Conservation (phyloP, 257 asterid genomes). For the Craterostigma plantagineum region DNA sequence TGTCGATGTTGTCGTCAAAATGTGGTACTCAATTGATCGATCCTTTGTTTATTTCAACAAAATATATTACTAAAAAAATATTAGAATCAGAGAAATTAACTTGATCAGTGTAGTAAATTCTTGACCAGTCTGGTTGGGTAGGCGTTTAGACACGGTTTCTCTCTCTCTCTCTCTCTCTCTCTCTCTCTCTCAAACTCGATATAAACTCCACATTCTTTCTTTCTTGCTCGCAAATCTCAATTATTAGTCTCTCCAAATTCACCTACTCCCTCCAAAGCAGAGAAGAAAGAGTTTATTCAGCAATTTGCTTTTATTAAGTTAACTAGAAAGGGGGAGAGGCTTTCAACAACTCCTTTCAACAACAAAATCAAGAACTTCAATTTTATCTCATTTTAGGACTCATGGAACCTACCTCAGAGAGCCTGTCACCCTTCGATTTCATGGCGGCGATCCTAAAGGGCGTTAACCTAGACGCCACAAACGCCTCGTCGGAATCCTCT, state of each 20-base stretch:
- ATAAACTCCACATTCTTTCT: constrained; percentile 9
- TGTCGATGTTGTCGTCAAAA: no score
- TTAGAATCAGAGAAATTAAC: not conserved
- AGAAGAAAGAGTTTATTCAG: not conserved
- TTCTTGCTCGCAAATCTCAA: constrained; percentile 8
- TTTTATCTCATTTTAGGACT: constrained; percentile 15
- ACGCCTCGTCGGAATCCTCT: constrained; percentile 35
- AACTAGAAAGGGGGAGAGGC: constrained; percentile 11
- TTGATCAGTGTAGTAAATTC: constrained; percentile 43
- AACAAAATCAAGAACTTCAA: no score
- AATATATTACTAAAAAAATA: no score
- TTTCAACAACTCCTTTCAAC: no score
- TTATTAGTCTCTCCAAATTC: constrained; percentile 24
- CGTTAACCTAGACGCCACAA: constrained; percentile 38
- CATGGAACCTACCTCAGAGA: constrained; percentile 45
- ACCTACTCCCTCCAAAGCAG: constrained; percentile 11
- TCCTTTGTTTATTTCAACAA: no score
- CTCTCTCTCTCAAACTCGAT: no score
- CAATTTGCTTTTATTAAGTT: constrained; percentile 6
- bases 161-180: constrained; percentile 6
- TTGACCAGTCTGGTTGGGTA: constrained; percentile 62
- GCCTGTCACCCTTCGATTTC: constrained; percentile 69
- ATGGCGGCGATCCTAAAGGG: constrained; percentile 68
- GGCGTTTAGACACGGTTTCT: constrained; percentile 18
- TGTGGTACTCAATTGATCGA: no score